phyloP scores from a whole-genome alignment of 1,139 yeast genomes.

The Meyerozyma smithsonii region DNA sequence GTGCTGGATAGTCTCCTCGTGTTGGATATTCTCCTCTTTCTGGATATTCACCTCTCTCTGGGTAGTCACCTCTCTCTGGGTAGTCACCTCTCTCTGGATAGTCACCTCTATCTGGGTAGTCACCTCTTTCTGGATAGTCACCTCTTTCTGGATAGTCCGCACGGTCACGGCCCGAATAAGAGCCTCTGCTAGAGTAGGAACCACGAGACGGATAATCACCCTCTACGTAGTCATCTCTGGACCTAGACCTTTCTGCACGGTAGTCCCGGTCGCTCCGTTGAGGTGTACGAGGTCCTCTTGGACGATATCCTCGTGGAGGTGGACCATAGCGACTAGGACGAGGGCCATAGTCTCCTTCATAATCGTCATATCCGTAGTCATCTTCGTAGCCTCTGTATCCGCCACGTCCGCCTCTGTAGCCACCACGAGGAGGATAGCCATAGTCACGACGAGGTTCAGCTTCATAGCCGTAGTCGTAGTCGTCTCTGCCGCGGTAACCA shows the following conservation, averaged over 20 bases:
- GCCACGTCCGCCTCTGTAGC: slow-evolving; percentile 15
- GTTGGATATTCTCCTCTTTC: slow-evolving; percentile 12
- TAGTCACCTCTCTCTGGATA: neutral
- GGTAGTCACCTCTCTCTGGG: neutral
- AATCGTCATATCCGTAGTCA: slow-evolving; percentile 15
- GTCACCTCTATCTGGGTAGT: neutral
- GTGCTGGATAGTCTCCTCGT: slow-evolving; percentile 8
- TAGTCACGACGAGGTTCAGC: slow-evolving; percentile 18
- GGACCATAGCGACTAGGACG: slow-evolving; percentile 14
- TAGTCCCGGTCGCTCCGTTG: slow-evolving; percentile 12
- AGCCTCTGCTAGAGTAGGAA: too few relatives aligned
- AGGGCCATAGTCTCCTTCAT: slow-evolving; percentile 11
- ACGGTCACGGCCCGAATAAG: too few relatives aligned
- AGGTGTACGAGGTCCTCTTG: slow-evolving; percentile 13
- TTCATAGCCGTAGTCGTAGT: slow-evolving; percentile 13
- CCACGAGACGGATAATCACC: neutral
- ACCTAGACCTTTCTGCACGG: slow-evolving; percentile 8
- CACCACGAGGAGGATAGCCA: slow-evolving; percentile 12
- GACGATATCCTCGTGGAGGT: slow-evolving; percentile 5
- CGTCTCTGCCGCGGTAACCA: slow-evolving; percentile 13
- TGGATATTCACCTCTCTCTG: neutral
- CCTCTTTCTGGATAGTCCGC: too few relatives aligned
- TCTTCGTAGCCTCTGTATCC: slow-evolving; percentile 13
- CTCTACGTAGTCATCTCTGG: neutral
- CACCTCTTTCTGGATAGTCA: too few relatives aligned